Percentiles rank a stretch among this genome's conserved stretches.
Evolutionary conservation across 306 rosid genomes (phyloP).

Genomic region (Vigna mungo): DNA sequence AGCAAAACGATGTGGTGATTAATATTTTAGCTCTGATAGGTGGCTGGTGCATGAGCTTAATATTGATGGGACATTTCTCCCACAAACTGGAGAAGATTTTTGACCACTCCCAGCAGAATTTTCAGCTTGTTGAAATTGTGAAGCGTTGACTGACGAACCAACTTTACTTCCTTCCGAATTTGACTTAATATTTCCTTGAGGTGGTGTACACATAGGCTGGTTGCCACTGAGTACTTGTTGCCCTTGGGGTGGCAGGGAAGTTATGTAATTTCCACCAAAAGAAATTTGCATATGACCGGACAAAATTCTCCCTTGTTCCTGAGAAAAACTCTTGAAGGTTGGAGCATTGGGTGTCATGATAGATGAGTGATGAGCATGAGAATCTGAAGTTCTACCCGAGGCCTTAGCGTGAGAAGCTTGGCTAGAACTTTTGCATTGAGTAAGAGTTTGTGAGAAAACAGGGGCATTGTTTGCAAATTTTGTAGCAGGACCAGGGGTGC

Average conservation of each 20-base stretch:
- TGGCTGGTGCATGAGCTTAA: conserved; percentile 58
- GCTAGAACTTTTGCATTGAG: conserved; percentile 51
- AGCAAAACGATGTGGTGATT: conserved; percentile 30
- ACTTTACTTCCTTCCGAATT: conserved; percentile 44
- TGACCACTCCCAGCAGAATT: conserved; percentile 49
- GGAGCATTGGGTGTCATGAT: conserved; percentile 43
- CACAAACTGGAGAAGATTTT: conserved; percentile 61
- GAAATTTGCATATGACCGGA: conserved; percentile 72
- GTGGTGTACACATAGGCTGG: conserved; percentile 43
- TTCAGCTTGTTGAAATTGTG: conserved; percentile 50
- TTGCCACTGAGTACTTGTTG: conserved; percentile 46
- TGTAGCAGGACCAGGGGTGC: conserved; percentile 43
- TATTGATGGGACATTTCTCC: conserved; percentile 66
- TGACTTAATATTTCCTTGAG: conserved; percentile 43
- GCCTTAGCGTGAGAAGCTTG: conserved; percentile 56
- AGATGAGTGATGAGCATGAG: conserved; percentile 48
- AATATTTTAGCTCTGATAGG: conserved; percentile 63
- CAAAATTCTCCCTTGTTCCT: conserved; percentile 60
- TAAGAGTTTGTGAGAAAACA: conserved; percentile 52
- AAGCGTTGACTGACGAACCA: conserved; percentile 44
- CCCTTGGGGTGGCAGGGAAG: conserved; percentile 50
- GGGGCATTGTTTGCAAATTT: conserved; percentile 54
- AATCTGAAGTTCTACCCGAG: conserved; percentile 46
- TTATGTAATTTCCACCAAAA: conserved; percentile 60
- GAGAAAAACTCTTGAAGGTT: conserved; percentile 41